Evolutionary conservation across 768 basidiomycete species (phyloP).

Genomic region (Mycena floridula): DNA sequence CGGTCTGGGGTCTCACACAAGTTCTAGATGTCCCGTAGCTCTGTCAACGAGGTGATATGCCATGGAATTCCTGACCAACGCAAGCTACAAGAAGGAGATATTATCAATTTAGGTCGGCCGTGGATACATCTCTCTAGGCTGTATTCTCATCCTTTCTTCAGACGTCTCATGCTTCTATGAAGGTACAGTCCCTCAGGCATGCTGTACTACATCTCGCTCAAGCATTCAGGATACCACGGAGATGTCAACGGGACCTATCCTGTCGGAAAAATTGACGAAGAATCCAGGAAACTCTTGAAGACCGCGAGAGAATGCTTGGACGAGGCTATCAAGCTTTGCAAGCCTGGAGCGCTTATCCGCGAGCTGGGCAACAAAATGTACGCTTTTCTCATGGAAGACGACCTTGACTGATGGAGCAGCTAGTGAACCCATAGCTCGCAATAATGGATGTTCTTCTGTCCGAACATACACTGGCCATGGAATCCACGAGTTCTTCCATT

Average conservation of each 20-base stretch:
- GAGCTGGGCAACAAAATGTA: slow-evolving; percentile 86
- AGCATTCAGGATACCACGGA: slow-evolving; percentile 68
- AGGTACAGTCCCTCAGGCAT: slow-evolving; percentile 32
- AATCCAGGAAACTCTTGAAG: slow-evolving; percentile 74
- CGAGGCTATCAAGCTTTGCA: slow-evolving; percentile 87
- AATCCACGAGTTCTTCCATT: slow-evolving; percentile 81
- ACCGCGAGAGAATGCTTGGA: slow-evolving; percentile 82
- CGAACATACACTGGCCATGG: slow-evolving; percentile 91
- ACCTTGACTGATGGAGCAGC: neutral
- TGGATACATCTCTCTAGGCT: too few species aligned
- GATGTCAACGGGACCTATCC: slow-evolving; percentile 94
- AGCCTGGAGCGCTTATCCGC: slow-evolving; percentile 86
- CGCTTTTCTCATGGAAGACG: slow-evolving; percentile 20
- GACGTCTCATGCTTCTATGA: slow-evolving; percentile 79
- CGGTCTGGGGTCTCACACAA: neutral
- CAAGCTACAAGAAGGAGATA: slow-evolving; percentile 86
- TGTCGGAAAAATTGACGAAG: slow-evolving; percentile 79
- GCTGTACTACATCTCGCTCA: neutral
- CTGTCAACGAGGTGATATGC: slow-evolving; percentile 93
- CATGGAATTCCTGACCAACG: slow-evolving; percentile 93
- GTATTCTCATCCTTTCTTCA: slow-evolving; percentile 19
- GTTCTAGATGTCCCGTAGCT: slow-evolving; percentile 34
- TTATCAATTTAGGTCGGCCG: slow-evolving; percentile 86
- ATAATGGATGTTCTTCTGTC: slow-evolving; percentile 87
- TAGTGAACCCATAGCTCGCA: slow-evolving; percentile 81